These are phyloP conservation scores for Floccularia luteovirens DNA, from an alignment of 768 basidiomycete species.

Conservation along the genomic window DNA sequence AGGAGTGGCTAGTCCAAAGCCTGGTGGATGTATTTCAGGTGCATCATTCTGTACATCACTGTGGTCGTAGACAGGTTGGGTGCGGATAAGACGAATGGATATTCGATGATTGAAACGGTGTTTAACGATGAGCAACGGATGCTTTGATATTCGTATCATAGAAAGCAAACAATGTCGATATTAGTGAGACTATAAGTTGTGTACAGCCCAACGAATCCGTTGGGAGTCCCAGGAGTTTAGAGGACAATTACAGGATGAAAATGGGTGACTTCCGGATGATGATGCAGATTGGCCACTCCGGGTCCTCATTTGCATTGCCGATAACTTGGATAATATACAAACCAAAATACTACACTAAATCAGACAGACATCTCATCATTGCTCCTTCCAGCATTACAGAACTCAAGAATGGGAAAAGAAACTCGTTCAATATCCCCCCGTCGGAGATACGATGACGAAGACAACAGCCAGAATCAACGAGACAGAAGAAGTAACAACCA, in stretches of 20 bases:
- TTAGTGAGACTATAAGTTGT: neutral
- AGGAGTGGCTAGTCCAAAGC: slow-evolving; percentile 50
- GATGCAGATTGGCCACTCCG: too few species aligned
- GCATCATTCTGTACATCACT: slow-evolving; percentile 19
- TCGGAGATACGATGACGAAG: slow-evolving; percentile 28
- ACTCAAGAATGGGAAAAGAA: slow-evolving; percentile 32
- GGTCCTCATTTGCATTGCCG: neutral
- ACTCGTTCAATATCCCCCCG: slow-evolving; percentile 47
- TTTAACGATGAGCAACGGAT: neutral
- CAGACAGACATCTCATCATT: neutral
- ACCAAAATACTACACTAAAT: neutral
- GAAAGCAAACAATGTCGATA: neutral
- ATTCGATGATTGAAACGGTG: slow-evolving; percentile 8
- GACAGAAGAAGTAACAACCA: slow-evolving; percentile 22
- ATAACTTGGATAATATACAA: neutral
- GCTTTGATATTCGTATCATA: neutral
- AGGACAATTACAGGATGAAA: too few species aligned
- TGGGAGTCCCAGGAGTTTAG: too few species aligned
- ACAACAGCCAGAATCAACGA: slow-evolving; percentile 22
- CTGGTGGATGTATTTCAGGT: slow-evolving; percentile 30
- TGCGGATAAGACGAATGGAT: slow-evolving; percentile 34
- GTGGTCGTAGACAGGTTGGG: slow-evolving; percentile 48
- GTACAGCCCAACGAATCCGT: neutral
- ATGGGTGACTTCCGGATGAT: too few species aligned
- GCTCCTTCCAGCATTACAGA: neutral